A percentile compares a stretch with the other conserved stretches of the same genome.
Conservation (phyloP, 805 yeast genomes). For the Schizosaccharomyces osmophilus region DNA sequence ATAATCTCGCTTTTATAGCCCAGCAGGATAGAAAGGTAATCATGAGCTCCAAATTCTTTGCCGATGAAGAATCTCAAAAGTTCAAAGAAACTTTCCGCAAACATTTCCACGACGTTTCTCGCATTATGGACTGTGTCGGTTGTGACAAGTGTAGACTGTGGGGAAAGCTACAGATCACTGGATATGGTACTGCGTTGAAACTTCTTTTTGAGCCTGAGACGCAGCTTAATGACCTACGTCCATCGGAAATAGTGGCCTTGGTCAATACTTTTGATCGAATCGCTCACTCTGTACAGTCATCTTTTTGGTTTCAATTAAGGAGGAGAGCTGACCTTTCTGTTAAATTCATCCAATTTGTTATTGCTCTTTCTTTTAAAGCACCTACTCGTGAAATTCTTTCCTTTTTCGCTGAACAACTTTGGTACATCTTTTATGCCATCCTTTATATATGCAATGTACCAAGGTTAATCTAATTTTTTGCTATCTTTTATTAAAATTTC, state of each 20-base stretch:
- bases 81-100: slow-evolving; percentile 65
- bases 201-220: slow-evolving; percentile 39
- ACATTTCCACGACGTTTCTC: slow-evolving; percentile 71
- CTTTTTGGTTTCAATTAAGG: slow-evolving; percentile 30
- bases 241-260: slow-evolving; percentile 71
- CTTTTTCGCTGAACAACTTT: neutral
- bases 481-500: neutral
- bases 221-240: slow-evolving; percentile 20
- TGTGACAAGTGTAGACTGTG: slow-evolving; percentile 93
- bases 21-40: slow-evolving; percentile 7
- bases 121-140: slow-evolving; percentile 94
- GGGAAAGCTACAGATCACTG: slow-evolving; percentile 95
- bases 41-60: slow-evolving; percentile 14
- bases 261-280: slow-evolving; percentile 81
- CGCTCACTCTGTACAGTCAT: slow-evolving; percentile 57
- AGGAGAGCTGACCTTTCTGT: neutral
- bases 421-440: neutral
- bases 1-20: slow-evolving; percentile 1
- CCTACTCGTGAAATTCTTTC: neutral
- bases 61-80: slow-evolving; percentile 18
- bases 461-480: neutral
- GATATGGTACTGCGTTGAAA: slow-evolving; percentile 90
- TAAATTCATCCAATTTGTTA: neutral
- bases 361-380: neutral
- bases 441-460: neutral